Percentiles rank a stretch among this genome's conserved stretches.
phyloP scores from a whole-genome alignment of 2,329 filamentous ascomycete genomes.

The Cercospora canescens region DNA sequence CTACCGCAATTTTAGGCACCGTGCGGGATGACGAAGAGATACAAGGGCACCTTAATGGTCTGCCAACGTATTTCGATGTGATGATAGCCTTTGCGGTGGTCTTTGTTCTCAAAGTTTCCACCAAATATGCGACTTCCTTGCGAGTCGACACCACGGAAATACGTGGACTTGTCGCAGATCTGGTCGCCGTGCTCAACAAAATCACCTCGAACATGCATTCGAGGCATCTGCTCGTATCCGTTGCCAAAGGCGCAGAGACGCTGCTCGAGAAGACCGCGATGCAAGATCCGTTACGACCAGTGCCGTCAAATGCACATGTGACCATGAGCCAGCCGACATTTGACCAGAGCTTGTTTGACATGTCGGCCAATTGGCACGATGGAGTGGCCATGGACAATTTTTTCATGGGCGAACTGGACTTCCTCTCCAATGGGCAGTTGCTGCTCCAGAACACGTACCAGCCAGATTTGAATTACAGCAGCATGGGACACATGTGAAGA shows the following conservation, averaged over 20 bases:
- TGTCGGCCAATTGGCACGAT: constrained; percentile 27
- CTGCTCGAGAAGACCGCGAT: constrained; percentile 28
- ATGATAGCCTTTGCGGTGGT: constrained; percentile 37
- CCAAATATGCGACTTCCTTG: constrained; percentile 31
- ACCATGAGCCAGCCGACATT: constrained; percentile 32
- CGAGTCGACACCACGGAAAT: constrained; percentile 32
- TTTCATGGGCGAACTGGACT: constrained; percentile 35
- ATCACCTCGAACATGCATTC: constrained; percentile 34
- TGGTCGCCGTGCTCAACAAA: constrained; percentile 30
- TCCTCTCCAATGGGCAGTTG: constrained; percentile 29
- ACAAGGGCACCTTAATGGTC: constrained; percentile 30
- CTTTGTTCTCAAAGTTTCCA: constrained; percentile 34
- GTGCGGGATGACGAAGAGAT: constrained; percentile 31
- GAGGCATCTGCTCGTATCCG: constrained; percentile 31
- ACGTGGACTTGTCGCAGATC: constrained; percentile 25
- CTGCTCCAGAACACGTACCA: constrained; percentile 27
- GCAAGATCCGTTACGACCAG: constrained; percentile 19
- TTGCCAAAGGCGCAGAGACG: constrained; percentile 30
- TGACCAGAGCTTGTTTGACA: constrained; percentile 31
- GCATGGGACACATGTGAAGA: constrained; percentile 21
- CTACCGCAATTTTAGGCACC: constrained; percentile 29
- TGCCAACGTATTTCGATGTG: constrained; percentile 35
- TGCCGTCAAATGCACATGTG: constrained; percentile 31
- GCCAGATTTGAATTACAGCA: constrained; percentile 27
- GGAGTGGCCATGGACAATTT: constrained; percentile 30